Base-by-base conservation (phyloP, 148 eudicot genomes). In the Vaccinium corymbosum region DNA sequence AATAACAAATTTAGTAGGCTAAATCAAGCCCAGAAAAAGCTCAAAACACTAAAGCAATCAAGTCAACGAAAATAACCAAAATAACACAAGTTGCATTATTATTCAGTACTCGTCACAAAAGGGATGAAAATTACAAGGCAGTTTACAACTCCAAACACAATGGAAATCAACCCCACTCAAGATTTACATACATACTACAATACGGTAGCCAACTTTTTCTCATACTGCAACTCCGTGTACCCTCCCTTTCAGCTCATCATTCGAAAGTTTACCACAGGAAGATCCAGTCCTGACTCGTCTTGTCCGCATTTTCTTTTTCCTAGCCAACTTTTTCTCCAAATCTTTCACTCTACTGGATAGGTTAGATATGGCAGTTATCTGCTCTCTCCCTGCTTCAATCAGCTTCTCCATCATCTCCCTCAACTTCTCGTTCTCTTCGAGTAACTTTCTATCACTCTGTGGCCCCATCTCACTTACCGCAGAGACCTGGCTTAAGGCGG, bases 401-500 rank as follows among this genome's bases (percentile, higher is more conserved):
- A 95, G 51, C 86, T 90, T 89, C 84, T 89, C 91, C 81, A 94
- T 75, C 91, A 90, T 88, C 66, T 79, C 84, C 85, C 90, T 90
- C 86, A 95, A 27, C 88, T 66, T 92, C 85, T 88, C 93, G 1
- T 93, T 93, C 83, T 94, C 96, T 62, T 93, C 89, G 2, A 86
- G 78, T 35, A 91, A 68, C 48, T 76, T 86, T 15, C 80, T 77
- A 15, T 88, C 92, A 32, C 70, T 66, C 29, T 48, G 87, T 2
- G 35, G 15, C 57, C 13, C 61, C 1, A 3, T 59, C 13, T 71
- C 55, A 32, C 64, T 48, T 11, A 22, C 19, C 61, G 38, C 62
- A 13, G 83, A 59, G 15, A 38, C 80, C 51, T 57, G 80, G 27
- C 76, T 56, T 27, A 27, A 12, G 25, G 66, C 79, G 0, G 50